Base-by-base conservation (phyloP, 1,284 basidiomycete species). In the Pulveroboletus sp. region DNA sequence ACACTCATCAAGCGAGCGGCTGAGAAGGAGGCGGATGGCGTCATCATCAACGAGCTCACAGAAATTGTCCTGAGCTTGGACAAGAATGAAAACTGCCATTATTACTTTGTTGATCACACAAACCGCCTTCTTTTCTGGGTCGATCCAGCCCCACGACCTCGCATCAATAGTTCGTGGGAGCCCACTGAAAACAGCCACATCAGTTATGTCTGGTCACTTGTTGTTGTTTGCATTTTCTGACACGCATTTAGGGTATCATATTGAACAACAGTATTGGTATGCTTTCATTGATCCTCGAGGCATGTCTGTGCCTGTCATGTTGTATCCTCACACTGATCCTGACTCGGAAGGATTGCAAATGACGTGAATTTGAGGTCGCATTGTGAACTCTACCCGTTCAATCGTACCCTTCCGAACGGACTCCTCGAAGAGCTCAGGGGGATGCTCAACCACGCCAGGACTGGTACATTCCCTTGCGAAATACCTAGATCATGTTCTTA, bases 111-210 rank as follows among this genome's bases (percentile, higher is more conserved):
- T 19, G 62, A 64, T 24, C 62, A 63, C 41, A 51, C 16, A 3
- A 6, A 52, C 37, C 59, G 43, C 15, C 54, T 64, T 51, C 59
- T 66, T 21, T 63, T 64, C 39, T 66, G 64, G 62, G 19, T 66
- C 10, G 44, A 58, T 24, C 6, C 21, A 12, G 21, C 53, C 3
- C 2, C 24, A 16, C 12, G 11, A 24, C 21, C 24, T 2, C 44
- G 64, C 3, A 10, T 13, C 17, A 39, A 37, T 6, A 36, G 44
- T 13, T 35, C 66, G 35, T 52, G 48, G 35, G 52, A 50, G 16
- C 7, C 59, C 9, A 47, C n/a, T 15, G 42, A 37, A 47, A 43
- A 53, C 24, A 48, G 26, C 10, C 62, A 63, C 33, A 61, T 65
- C 36, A 63, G 60, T n/a, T 63, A 50, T 6, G 65, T 61, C 32